Conservation (phyloP, 192 early-diverging fungal species). For the Funneliformis geosporum region DNA sequence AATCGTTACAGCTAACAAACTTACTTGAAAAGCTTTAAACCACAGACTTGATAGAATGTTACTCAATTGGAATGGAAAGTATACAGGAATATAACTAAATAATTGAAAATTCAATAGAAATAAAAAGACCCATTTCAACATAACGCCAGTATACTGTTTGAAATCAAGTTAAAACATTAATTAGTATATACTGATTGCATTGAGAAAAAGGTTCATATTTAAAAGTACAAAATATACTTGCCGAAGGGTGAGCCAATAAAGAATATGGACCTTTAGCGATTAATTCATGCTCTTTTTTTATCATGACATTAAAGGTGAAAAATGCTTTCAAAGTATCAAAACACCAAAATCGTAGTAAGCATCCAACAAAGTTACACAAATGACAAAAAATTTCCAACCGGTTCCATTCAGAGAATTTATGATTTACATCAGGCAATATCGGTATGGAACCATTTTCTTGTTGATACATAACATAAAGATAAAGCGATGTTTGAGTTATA, state of each 20-base stretch:
- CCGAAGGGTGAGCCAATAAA: slow-evolving; percentile 24
- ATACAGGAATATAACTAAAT: background rate
- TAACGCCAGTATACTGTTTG: background rate
- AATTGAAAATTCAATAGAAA: background rate
- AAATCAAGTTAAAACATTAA: background rate
- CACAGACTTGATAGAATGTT: too few relatives aligned
- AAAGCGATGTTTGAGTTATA: background rate
- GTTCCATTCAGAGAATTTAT: slow-evolving; percentile 6
- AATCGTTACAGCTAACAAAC: too few relatives aligned
- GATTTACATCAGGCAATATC: background rate
- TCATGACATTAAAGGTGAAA: slow-evolving; percentile 13
- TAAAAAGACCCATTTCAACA: background rate
- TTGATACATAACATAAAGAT: slow-evolving; percentile 14
- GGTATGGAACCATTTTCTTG: slow-evolving; percentile 6
- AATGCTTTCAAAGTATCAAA: slow-evolving; percentile 10
- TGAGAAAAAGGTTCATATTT: too few relatives aligned
- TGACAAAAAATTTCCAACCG: background rate
- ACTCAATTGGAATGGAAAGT: background rate
- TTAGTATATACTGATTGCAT: too few relatives aligned
- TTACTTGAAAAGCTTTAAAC: too few relatives aligned
- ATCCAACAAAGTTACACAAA: background rate
- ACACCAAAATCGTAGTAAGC: slow-evolving; percentile 23
- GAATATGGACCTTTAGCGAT: slow-evolving; percentile 18
- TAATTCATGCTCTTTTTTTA: slow-evolving; percentile 21
- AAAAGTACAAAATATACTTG: slow-evolving; percentile 7